These are phyloP conservation scores for Phytophthora tentaculata DNA, from an alignment of 352 stramenopile genomes.

Conservation along the genomic window DNA sequence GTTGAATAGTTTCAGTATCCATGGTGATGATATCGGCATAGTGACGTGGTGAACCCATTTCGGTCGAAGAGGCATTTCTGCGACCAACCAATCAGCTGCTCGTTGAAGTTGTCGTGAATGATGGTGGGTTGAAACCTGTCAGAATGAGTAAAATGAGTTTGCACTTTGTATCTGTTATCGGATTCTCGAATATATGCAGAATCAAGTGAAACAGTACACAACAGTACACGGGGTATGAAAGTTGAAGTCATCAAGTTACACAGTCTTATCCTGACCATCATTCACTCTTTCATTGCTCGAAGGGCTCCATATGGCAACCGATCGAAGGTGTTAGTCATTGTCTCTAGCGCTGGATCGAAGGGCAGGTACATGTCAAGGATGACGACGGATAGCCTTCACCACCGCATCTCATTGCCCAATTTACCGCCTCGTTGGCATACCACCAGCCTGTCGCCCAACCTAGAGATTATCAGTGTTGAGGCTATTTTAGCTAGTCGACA, in stretches of 20 bases:
- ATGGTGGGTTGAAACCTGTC: conserved; percentile 30
- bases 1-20: neutral
- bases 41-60: conserved; percentile 27
- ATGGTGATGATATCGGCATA: conserved; percentile 5
- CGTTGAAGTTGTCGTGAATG: conserved; percentile 30
- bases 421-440: conserved; percentile 1
- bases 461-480: neutral
- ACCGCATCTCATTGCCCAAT: conserved; percentile 2
- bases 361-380: no score
- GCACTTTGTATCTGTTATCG: neutral
- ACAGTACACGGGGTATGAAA: neutral
- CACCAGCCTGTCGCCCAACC: neutral
- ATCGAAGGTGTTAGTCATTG: neutral
- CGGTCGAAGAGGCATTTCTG: neutral
- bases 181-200: neutral
- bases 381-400: neutral
- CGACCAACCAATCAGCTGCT: conserved; percentile 9
- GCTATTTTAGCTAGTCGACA: no score
- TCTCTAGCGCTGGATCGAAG: neutral
- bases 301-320: neutral
- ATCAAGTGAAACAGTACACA: no score
- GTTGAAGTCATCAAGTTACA: neutral
- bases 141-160: conserved; percentile 14
- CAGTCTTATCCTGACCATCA: neutral
- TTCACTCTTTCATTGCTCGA: neutral